Evolutionary conservation across 2,329 filamentous ascomycete genomes (phyloP), one percentile per base, ranked within the genome.

Genomic region (Fusarium domesticum): DNA sequence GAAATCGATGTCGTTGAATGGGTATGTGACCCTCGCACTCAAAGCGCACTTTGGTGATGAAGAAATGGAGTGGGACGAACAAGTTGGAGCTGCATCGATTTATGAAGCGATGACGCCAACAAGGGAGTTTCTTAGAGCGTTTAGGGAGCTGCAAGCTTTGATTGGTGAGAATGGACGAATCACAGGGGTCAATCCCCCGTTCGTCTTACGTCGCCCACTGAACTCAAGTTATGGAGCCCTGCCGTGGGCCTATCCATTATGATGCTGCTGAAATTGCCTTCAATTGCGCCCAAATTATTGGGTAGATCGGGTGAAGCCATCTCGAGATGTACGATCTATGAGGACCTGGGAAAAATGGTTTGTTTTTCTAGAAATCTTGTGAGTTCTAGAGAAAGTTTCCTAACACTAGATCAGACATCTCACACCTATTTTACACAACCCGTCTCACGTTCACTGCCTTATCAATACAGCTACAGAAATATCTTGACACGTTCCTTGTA

Each of bases 21-120:
- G 41, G 38, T 30, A 34, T 33, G 35, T n/a, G 36, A 54, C 48
- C 53, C 50, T 47, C 53, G 50, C 53, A 52, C 53, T 44, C 35
- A 49, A 35, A 47, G 50, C 51, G 50, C 51, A 25, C 37, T 42
- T 47, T 53, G 51, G 38, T 52, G 42, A 45, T 43, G 53, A 45
- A 33, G 38, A 53, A 41, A 45, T 34, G 19, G 49, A 50, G 50
- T 44, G 51, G 48, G 45, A 56, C 51, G 36, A 43, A 46, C 34
- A 10, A 18, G 37, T 39, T 39, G 12, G 39, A 50, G 37, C 42
- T 43, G 45, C n/a, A 8, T 28, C 14, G 23, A 28, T 28, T 28
- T 28, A 28, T 28, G n/a, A 25, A 30, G 39, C 45, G 42, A 55
- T 56, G 53, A 55, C 53, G 52, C 43, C 39, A 45, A 20, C 43